A percentile compares a stretch with the other conserved stretches of the same genome.
phyloP scores from a whole-genome alignment of 2,329 filamentous ascomycete genomes.

The Paraconiothyrium brasiliense region DNA sequence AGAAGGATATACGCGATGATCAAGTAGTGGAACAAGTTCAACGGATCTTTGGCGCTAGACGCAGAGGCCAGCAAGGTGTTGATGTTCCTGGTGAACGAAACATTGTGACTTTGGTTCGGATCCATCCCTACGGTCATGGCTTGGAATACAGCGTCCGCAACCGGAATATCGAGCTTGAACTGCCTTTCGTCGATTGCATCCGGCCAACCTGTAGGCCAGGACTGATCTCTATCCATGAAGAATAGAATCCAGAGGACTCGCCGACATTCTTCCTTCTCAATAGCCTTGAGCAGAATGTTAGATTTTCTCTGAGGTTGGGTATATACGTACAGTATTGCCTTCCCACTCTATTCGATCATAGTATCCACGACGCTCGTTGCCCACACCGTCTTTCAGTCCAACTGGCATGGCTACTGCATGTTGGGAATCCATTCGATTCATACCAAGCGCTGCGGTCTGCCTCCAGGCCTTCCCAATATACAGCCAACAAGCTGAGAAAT shows the following conservation, averaged over 20 bases:
- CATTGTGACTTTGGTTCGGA: constrained; percentile 12
- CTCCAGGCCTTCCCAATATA: constrained; percentile 46
- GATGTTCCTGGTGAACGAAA: constrained; percentile 36
- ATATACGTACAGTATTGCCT: constrained; percentile 15
- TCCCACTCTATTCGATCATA: constrained; percentile 11
- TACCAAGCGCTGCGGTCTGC: constrained; percentile 37
- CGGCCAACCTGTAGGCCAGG: constrained; percentile 42
- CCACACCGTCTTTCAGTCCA: constrained; percentile 2
- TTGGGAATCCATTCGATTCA: constrained; percentile 41
- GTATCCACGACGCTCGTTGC: constrained; percentile 4
- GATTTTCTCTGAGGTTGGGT: not conserved
- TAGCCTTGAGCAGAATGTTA: not conserved
- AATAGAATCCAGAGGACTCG: constrained; percentile 45
- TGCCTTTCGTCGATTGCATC: constrained; percentile 40
- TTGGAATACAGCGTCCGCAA: constrained; percentile 36
- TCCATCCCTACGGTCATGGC: constrained; percentile 20
- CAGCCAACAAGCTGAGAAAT: constrained; percentile 42
- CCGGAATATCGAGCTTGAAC: constrained; percentile 43
- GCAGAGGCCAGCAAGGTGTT: constrained; percentile 28
- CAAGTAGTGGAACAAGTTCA: constrained; percentile 37
- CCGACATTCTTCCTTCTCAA: constrained; percentile 41
- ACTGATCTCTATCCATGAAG: constrained; percentile 38
- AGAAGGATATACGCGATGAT: constrained; percentile 39
- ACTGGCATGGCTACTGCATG: constrained; percentile 10
- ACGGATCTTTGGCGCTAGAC: constrained; percentile 16